Base-by-base conservation (phyloP, 2,329 filamentous ascomycete genomes). In the Pezicula neosporulosa region DNA sequence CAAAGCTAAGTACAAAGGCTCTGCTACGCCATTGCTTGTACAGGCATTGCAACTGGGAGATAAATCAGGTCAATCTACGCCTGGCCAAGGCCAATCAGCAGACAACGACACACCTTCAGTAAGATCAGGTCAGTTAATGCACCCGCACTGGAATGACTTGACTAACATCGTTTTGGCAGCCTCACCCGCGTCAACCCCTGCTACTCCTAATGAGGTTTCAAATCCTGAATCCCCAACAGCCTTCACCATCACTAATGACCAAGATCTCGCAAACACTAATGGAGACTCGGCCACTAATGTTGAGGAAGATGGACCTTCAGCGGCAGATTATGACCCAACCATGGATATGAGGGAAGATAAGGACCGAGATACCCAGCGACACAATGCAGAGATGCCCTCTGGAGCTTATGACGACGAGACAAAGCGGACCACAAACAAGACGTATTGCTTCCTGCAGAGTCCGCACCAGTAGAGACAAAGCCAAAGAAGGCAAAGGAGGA, bases 251-350 rank as follows among this genome's bases (percentile, higher is more conserved):
- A 73, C 81, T 61, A 80, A 84, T 60, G 87, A 90, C 63, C 77
- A 82, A 51, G 81, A 85, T 58, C 76, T 90, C 57, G 81, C 83
- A 68, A 88, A 89, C 64, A 74, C 66, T 5, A 77, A 82, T 60
- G 75, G 72, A 35, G 70, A 74, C 56, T 60, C 53, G 19, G 61
- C 61, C 39, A 54, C 21, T 55, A 60, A 42, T 54, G 61, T 52
- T 56, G 80, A 83, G 43, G 79, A 80, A 48, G 86, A 94, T 62
- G 90, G 87, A 6, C 88, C 89, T 6, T 96, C 91, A n/a, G 92
- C 92, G 43, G 91, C 90, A 53, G 90, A 96, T 68, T 96, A 96
- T 66, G 90, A 96, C 64, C 92, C 92, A 1, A 94, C 86, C 1
- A 77, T 85, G 59, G 92, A 97, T 65, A 94, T 93, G 88, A 78